phyloP scores from a whole-genome alignment of 352 stramenopile species.

The Phytophthora fragariaefolia region DNA sequence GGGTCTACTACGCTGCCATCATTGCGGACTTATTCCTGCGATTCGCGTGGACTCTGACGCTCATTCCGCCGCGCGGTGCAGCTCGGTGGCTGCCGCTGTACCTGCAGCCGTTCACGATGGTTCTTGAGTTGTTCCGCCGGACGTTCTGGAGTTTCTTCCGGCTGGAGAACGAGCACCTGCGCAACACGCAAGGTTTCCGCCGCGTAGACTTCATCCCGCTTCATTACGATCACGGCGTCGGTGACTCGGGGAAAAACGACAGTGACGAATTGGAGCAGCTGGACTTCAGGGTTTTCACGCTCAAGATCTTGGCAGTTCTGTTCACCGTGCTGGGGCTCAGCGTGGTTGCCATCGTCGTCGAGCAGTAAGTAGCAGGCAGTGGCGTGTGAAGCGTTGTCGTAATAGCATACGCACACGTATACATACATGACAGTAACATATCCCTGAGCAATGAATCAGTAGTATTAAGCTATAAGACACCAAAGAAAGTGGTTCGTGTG shows the following conservation, averaged over 20 bases:
- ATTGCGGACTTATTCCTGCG: conserved; percentile 80
- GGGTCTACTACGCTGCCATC: conserved; percentile 86
- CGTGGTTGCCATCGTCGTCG: conserved; percentile 57
- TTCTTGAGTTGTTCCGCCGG: conserved; percentile 82
- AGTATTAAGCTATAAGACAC: background rate
- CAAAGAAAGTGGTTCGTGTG: background rate
- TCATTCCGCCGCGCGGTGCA: conserved; percentile 74
- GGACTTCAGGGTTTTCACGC: conserved; percentile 50
- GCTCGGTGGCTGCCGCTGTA: conserved; percentile 73
- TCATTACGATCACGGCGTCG: conserved; percentile 81
- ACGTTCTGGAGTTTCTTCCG: conserved; percentile 91
- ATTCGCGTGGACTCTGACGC: conserved; percentile 84
- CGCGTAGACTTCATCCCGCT: conserved; percentile 86
- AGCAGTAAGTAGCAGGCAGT: conserved; percentile 34
- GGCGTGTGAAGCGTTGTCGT: too few species aligned
- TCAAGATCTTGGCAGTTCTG: conserved; percentile 60
- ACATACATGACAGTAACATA: too few species aligned
- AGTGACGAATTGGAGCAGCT: conserved; percentile 46
- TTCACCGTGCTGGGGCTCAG: conserved; percentile 57
- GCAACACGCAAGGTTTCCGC: conserved; percentile 87
- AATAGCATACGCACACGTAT: too few species aligned
- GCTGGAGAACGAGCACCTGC: conserved; percentile 87
- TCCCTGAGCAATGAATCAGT: too few species aligned
- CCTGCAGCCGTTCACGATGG: conserved; percentile 86
- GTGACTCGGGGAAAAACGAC: conserved; percentile 51